These are phyloP conservation scores for Metrosideros polymorpha DNA, from an alignment of 441 rosid species.

Conservation along the genomic window DNA sequence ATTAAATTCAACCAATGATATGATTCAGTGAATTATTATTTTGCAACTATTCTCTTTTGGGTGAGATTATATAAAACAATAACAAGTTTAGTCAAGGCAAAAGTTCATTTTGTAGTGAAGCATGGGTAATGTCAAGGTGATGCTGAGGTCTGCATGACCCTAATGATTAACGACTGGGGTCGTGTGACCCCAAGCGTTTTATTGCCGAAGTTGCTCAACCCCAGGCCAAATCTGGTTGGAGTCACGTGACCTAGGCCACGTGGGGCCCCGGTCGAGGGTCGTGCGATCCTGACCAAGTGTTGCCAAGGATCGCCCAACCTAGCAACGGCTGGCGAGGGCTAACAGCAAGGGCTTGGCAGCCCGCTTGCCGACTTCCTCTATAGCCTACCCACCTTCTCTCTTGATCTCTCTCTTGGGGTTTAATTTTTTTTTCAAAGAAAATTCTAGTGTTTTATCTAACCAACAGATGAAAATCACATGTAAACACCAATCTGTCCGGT, in stretches of 20 bases:
- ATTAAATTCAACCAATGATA: no score
- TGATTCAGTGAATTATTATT: no score
- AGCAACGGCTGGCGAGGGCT: not conserved
- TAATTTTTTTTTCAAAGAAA: not conserved
- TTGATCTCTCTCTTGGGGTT: not conserved
- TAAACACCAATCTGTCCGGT: not conserved
- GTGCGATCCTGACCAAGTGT: not conserved
- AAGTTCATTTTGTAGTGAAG: no score
- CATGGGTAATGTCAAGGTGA: no score
- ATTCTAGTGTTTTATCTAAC: not conserved
- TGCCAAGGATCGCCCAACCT: no score
- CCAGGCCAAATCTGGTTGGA: not conserved
- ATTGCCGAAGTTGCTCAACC: not conserved
- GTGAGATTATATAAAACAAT: no score
- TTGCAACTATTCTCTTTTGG: no score
- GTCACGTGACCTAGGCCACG: not conserved
- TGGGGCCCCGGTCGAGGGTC: not conserved
- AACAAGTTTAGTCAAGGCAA: no score
- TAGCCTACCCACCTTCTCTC: not conserved
- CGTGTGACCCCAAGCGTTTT: not conserved
- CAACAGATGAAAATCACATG: not conserved
- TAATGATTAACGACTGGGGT: not conserved
- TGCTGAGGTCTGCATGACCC: no score
- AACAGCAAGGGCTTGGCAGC: not conserved
- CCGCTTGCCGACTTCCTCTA: not conserved